These are phyloP conservation scores for Helianthus annuus DNA, from an alignment of 129 eudicot genomes.

Conservation along the genomic window HanXRQr2.0-SUNRISE NC_035435.2:31447608-31448107, in stretches of 20 bases:
- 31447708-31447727: slow-evolving; percentile 25
- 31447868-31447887: slow-evolving; percentile 46
- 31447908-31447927: slow-evolving; percentile 42
- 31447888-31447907: slow-evolving; percentile 37
- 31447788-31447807: slow-evolving; percentile 37
- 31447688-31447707: slow-evolving; percentile 24
- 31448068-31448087: not conserved
- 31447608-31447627: too few species aligned
- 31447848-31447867: slow-evolving; percentile 36
- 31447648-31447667: slow-evolving; percentile 12
- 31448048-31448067: slow-evolving; percentile 8
- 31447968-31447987: not conserved
- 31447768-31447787: slow-evolving; percentile 10
- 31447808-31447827: slow-evolving; percentile 29
- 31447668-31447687: slow-evolving; percentile 9
- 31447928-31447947: slow-evolving; percentile 28
- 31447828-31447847: slow-evolving; percentile 11
- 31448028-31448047: slow-evolving; percentile 19
- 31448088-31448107: not conserved
- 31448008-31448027: not conserved
- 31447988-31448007: not conserved
- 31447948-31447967: not conserved
- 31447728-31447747: slow-evolving; percentile 25
- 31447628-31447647: not conserved
- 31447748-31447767: slow-evolving; percentile 22